Conservation (phyloP, 441 rosid species). For the Kokia cookei region DNA sequence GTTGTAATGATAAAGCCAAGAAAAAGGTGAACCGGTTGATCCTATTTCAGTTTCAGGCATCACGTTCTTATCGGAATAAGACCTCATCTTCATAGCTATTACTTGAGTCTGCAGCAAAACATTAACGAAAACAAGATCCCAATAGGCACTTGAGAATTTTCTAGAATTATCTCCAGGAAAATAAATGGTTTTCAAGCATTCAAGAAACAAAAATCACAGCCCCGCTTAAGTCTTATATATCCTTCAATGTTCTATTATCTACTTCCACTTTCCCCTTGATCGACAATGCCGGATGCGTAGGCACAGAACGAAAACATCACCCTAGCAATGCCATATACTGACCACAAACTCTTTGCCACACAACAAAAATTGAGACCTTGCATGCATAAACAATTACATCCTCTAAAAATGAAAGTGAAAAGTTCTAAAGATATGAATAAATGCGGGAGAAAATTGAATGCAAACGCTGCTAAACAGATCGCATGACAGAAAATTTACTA, state of each 20-base stretch:
- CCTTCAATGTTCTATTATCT: not conserved
- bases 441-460: not conserved
- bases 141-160: not conserved
- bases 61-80: slow-evolving; percentile 29
- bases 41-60: slow-evolving; percentile 29
- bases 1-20: slow-evolving; percentile 32
- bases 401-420: not conserved
- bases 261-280: not conserved
- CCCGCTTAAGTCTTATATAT: not conserved
- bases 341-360: not conserved
- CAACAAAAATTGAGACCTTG: slow-evolving; percentile 1
- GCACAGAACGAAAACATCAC: not conserved
- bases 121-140: slow-evolving; percentile 1
- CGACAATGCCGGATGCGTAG: not conserved
- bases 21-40: slow-evolving; percentile 25
- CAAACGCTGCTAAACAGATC: not conserved
- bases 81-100: slow-evolving; percentile 29
- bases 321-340: not conserved
- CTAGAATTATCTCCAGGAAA: not conserved
- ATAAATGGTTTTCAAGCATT: not conserved
- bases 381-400: not conserved
- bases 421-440: not conserved
- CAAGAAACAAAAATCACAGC: not conserved
- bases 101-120: slow-evolving; percentile 3
- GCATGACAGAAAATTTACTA: not conserved